phyloP scores from a whole-genome alignment of 805 yeast species.

The Starmerella asiatica region DNA sequence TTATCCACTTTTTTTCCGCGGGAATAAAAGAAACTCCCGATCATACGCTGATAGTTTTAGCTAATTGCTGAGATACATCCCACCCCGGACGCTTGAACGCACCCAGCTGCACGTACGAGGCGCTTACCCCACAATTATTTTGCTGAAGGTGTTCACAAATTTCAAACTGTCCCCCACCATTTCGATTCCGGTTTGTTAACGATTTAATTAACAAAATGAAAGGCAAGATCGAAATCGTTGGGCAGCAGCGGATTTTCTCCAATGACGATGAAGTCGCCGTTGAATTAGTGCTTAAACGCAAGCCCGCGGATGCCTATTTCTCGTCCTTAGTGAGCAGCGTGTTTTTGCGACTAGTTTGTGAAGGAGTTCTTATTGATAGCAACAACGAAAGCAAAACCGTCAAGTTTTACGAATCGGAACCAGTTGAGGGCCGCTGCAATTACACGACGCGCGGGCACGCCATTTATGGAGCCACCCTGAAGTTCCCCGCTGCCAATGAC shows the following conservation, averaged over 20 bases:
- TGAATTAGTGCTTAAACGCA: slow-evolving; percentile 3
- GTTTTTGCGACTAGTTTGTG: slow-evolving; percentile 4
- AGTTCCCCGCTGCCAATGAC: slow-evolving; percentile 3
- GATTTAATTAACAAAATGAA: too few species aligned
- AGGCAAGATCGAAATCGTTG: slow-evolving; percentile 3
- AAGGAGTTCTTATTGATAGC: slow-evolving; percentile 1
- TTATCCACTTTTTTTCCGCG: too few species aligned
- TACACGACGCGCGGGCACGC: not conserved
- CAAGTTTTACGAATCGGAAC: slow-evolving; percentile 5
- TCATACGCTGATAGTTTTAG: too few species aligned
- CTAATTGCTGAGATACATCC: too few species aligned
- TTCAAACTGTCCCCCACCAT: too few species aligned
- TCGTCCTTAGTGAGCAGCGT: slow-evolving; percentile 1
- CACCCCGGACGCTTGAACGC: too few species aligned
- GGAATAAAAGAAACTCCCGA: too few species aligned
- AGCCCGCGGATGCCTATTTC: slow-evolving; percentile 1
- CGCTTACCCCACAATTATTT: too few species aligned
- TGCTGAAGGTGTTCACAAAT: too few species aligned
- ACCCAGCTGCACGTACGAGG: too few species aligned
- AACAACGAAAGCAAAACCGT: not conserved
- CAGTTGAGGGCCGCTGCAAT: slow-evolving; percentile 1
- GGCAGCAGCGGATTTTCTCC: slow-evolving; percentile 4
- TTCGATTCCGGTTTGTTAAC: too few species aligned
- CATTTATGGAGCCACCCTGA: slow-evolving; percentile 3
- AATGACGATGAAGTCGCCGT: slow-evolving; percentile 8